Evolutionary conservation across 2,329 filamentous ascomycete genomes (phyloP).

Genomic region (Phoma sp.): DNA sequence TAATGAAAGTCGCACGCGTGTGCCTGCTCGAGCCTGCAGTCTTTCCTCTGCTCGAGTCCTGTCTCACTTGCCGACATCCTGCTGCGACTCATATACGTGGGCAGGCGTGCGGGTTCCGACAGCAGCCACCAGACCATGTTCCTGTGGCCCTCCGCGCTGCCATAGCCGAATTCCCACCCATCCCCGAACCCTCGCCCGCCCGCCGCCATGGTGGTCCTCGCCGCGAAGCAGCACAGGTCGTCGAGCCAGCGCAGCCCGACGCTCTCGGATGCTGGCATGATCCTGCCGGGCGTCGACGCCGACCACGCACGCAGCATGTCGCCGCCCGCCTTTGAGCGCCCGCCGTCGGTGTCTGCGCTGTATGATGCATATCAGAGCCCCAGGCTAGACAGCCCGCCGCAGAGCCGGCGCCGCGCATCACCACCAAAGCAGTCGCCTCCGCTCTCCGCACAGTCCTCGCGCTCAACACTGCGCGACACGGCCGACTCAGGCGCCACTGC

Average conservation of each 20-base stretch:
- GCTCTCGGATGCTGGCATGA: constrained; percentile 93
- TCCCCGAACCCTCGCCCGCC: constrained; percentile 15
- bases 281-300: constrained; percentile 69
- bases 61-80: constrained; percentile 16
- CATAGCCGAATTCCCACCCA: constrained; percentile 29
- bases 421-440: constrained; percentile 41
- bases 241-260: constrained; percentile 63
- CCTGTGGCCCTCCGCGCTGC: too few relatives aligned
- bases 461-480: constrained; percentile 46
- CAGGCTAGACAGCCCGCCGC: constrained; percentile 40
- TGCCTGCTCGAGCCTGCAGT: constrained; percentile 14
- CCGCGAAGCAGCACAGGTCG: constrained; percentile 27
- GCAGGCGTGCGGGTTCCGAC: constrained; percentile 7
- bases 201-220: constrained; percentile 35
- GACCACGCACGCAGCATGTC: constrained; percentile 54
- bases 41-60: constrained; percentile 9
- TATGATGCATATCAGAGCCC: constrained; percentile 35
- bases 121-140: constrained; percentile 24
- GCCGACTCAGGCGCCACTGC: constrained; percentile 27
- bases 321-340: constrained; percentile 59
- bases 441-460: constrained; percentile 45
- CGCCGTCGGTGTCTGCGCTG: constrained; percentile 51
- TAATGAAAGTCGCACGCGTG: constrained; percentile 22
- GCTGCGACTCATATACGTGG: constrained; percentile 7
- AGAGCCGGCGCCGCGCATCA: constrained; percentile 38